Evolutionary conservation across 169 alveolate species (phyloP), one percentile per base, ranked within the genome.

Genomic region (Plasmodium gaboni): DNA sequence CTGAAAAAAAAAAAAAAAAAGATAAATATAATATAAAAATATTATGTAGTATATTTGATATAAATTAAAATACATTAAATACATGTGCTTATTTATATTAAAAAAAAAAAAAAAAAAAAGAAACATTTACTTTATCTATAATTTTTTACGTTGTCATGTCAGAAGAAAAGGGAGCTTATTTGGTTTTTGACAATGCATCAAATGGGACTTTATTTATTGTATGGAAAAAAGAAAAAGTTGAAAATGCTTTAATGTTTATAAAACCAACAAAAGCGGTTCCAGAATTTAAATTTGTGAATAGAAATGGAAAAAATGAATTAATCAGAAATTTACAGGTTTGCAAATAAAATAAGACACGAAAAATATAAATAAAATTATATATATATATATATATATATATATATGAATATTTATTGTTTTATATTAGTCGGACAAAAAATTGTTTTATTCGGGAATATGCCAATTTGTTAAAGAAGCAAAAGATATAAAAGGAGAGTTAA

Each of bases 171-270:
- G 94, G 94, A 61, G 94, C 92, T 26, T 91, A 91, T 64, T 71
- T 91, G 53, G 22, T 51, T 32, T 91, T 91, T 72, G 92, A 91
- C 78, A 72, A 69, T 38, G 92, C 91, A n/a, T 80, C 92, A 28
- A 91, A 86, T 74, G 94, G 94, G 48, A 71, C 94, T 17, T 67
- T 91, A 59, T 91, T 91, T 73, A 76, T 91, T 46, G 78, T 74
- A 55, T 91, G 94, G 94, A 91, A 73, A 44, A 78, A 61, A 26
- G 63, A 32, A 67, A 73, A 63, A 46, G 91, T 91, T 17, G 91
- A 55, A 17, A 64, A 73, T 22, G 94, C 94, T 19, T 50, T 91
- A 32, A 63, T 89, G 50, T 91, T 50, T 59, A 71, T 86, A 59
- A 68, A 17, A 42, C 94, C 94, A n/a, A 76, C 86, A 50, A 87